Evolutionary conservation across 345 rosid species (phyloP).

Genomic region (Eucalyptus sp.): DNA sequence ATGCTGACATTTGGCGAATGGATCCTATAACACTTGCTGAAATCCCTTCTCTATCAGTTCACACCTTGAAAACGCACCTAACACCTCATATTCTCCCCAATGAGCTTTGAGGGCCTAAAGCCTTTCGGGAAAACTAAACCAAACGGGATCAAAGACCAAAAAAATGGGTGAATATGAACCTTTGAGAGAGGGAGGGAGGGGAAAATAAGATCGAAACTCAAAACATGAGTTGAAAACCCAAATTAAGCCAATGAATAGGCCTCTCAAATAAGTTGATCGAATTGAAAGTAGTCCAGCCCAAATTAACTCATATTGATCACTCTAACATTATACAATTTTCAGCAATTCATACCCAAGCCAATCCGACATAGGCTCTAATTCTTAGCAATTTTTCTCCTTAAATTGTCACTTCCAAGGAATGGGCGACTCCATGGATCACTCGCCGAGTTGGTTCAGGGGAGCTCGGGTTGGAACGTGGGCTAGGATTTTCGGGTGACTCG

Average conservation of each 20-base stretch:
- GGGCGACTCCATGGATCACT: too few species aligned
- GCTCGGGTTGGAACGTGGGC: neutral
- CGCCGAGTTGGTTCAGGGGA: accelerated
- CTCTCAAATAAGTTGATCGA: accelerated
- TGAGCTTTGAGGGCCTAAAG: accelerated
- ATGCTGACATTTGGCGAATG: accelerated
- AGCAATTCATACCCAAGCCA: neutral
- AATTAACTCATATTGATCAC: neutral
- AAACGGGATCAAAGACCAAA: accelerated
- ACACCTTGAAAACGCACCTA: accelerated
- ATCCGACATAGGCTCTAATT: accelerated
- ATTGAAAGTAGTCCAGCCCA: accelerated
- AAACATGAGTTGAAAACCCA: neutral
- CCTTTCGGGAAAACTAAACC: accelerated
- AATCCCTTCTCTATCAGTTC: too few species aligned
- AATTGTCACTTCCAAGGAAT: too few species aligned
- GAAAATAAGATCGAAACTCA: neutral
- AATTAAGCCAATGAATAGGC: neutral
- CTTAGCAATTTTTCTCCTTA: neutral
- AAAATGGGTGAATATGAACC: too few species aligned
- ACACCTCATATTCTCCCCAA: accelerated
- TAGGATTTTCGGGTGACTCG: neutral
- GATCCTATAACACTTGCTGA: accelerated
- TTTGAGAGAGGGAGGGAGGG: neutral
- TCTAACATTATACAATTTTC: neutral